A percentile compares a stretch with the other conserved stretches of the same genome.
phyloP scores from a whole-genome alignment of 139 green algal genomes.

The Picochlorum sp. region DNA sequence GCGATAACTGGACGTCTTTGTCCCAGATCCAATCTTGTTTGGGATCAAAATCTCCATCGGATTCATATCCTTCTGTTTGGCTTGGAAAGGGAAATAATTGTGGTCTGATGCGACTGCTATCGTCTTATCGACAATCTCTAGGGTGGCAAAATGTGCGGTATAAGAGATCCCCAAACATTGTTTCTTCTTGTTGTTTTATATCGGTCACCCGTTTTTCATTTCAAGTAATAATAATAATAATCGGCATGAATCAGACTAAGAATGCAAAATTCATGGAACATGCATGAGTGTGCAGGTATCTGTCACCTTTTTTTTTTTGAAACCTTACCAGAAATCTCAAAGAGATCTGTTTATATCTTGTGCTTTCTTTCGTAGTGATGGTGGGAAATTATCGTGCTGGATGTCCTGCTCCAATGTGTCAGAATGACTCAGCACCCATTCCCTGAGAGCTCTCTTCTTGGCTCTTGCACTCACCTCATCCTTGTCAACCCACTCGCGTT shows the following conservation, averaged over 20 bases:
- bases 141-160: too few relatives aligned
- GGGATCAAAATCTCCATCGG: too few relatives aligned
- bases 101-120: too few relatives aligned
- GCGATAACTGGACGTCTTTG: too few relatives aligned
- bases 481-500: not conserved
- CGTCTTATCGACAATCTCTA: too few relatives aligned
- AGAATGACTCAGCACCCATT: not conserved
- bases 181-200: not conserved
- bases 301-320: too few relatives aligned
- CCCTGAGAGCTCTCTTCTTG: not conserved
- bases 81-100: too few relatives aligned
- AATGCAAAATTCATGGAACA: not conserved
- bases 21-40: too few relatives aligned
- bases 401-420: not conserved
- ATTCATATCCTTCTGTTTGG: too few relatives aligned
- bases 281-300: not conserved
- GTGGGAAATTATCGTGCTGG: not conserved
- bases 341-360: not conserved
- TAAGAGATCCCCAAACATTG: too few relatives aligned
- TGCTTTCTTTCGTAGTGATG: not conserved
- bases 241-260: not conserved
- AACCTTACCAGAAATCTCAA: not conserved
- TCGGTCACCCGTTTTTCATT: not conserved
- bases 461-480: not conserved
- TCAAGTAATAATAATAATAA: not conserved